Percentiles rank a stretch among this genome's conserved stretches.
phyloP scores from a whole-genome alignment of 805 yeast species.

The Brettanomyces nanus region DNA sequence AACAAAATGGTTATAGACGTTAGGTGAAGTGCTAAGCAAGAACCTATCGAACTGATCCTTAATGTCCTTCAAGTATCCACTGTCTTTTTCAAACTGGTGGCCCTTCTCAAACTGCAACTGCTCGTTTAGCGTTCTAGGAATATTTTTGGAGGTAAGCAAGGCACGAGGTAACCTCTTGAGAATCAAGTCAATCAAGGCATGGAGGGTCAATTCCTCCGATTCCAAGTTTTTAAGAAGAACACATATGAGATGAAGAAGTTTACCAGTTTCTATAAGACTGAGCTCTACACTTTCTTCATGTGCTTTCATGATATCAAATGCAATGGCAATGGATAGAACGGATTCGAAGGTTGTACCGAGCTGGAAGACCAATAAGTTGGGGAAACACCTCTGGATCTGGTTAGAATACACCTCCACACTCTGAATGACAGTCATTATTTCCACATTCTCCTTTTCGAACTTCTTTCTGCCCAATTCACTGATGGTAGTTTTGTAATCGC shows the following conservation, averaged over 20 bases:
- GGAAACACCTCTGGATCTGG: constrained; percentile 20
- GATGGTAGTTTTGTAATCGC: constrained; percentile 20
- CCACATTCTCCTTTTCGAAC: constrained; percentile 10
- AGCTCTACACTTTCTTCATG: constrained; percentile 5
- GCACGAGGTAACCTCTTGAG: constrained; percentile 21
- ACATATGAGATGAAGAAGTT: constrained; percentile 20
- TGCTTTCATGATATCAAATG: constrained; percentile 13
- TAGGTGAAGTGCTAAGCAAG: constrained; percentile 35
- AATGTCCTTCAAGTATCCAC: constrained; percentile 29
- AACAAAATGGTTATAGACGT: constrained; percentile 43
- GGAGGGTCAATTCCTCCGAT: constrained; percentile 17
- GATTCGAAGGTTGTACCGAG: constrained; percentile 24
- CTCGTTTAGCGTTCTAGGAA: constrained; percentile 7
- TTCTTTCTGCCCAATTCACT: constrained; percentile 11
- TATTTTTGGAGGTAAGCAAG: constrained; percentile 7
- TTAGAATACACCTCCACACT: constrained; percentile 18
- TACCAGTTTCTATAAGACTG: constrained; percentile 6
- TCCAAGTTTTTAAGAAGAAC: constrained; percentile 19
- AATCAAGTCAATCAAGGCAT: constrained; percentile 19
- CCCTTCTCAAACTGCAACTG: constrained; percentile 9
- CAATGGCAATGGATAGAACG: constrained; percentile 16
- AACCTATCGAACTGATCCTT: constrained; percentile 39
- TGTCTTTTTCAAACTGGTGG: not conserved
- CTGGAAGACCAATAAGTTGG: constrained; percentile 23
- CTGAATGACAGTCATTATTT: constrained; percentile 9